phyloP scores from a whole-genome alignment of 192 early-diverging fungal genomes.

The Anaeromyces robustus region DNA sequence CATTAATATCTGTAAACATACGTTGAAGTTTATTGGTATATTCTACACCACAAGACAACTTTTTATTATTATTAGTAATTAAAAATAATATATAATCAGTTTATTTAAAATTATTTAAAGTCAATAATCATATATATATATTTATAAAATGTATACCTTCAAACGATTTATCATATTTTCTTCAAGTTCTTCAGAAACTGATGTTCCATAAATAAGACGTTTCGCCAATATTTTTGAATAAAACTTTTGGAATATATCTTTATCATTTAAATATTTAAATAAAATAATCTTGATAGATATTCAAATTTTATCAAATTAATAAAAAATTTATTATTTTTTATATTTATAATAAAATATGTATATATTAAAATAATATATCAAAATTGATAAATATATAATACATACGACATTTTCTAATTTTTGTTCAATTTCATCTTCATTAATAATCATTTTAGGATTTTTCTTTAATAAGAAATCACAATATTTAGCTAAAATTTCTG shows the following conservation, averaged over 20 bases:
- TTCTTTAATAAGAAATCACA: constrained; percentile 80
- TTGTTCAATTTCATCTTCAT: constrained; percentile 55
- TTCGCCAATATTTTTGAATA: constrained; percentile 87
- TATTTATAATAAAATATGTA: too few relatives aligned
- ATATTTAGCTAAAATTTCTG: constrained; percentile 79
- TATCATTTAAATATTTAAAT: constrained; percentile 91
- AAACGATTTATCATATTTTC: constrained; percentile 87
- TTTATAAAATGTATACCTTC: constrained; percentile 16
- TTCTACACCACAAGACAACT: constrained; percentile 83
- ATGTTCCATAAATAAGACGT: constrained; percentile 76
- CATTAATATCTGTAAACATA: constrained; percentile 88
- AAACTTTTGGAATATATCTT: constrained; percentile 97
- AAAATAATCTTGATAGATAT: constrained; percentile 65
- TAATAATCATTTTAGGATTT: constrained; percentile 50
- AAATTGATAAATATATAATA: background rate
- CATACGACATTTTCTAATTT: constrained; percentile 57
- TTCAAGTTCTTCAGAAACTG: constrained; percentile 82
- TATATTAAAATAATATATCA: too few relatives aligned
- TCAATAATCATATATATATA: too few relatives aligned
- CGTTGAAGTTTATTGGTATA: constrained; percentile 86
- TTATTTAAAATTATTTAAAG: too few relatives aligned
- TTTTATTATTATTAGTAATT: background rate
- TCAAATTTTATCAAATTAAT: too few relatives aligned
- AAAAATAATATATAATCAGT: too few relatives aligned
- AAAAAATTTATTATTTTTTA: too few relatives aligned